Evolutionary conservation across 2,329 filamentous ascomycete genomes (phyloP), one percentile per base, ranked within the genome.

Genomic region (Monilinia fructigena): DNA sequence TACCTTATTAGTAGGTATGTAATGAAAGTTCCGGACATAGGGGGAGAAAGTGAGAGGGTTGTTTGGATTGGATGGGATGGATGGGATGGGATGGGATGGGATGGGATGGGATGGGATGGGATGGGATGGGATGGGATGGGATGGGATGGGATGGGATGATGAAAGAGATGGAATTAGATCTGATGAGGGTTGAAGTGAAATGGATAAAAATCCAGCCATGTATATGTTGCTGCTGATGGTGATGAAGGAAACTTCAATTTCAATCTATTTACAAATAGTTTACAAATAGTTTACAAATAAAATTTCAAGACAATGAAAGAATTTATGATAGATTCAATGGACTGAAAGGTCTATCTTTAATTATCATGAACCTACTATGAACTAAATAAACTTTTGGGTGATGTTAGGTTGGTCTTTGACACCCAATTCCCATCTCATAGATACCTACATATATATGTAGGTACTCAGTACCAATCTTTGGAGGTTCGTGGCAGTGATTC

Each of bases 341-440:
- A 23, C 14, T 4, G 16, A 31, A 28, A 28, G 26, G 23, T 52
- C 23, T 16, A 28, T 52, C 14, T 31, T 28, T 35, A 26, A 47
- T 35, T 48, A 59, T 42, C 35, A 35, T 35, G 20, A n/a, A 60
- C 56, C 56, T 60, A 48, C 42, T 48, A 23, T 23, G 16, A 12
- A 20, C 23, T 56, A 18, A 42, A 60, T 16, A 35, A 11, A 47
- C 12, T 31, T 10, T 11, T 23, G 16, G n/a, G n/a, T 26, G n/a
- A 42, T 23, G 10, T 12, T 14, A 6, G 1, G n/a, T 12, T 20
- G 4, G 12, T 26, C n/a, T 11, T 11, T 50, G n/a, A 50, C 4
- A 26, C 8, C n/a, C n/a, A 50, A 26, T n/a, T 11, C 10, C 12
- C n/a, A 10, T 14, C 48, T 26, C 48, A 50, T 26, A 23, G 10